These are phyloP conservation scores for Pseudomonodictys pantanalensis DNA, from an alignment of 495 filamentous ascomycete species.

Conservation along the genomic window DNA sequence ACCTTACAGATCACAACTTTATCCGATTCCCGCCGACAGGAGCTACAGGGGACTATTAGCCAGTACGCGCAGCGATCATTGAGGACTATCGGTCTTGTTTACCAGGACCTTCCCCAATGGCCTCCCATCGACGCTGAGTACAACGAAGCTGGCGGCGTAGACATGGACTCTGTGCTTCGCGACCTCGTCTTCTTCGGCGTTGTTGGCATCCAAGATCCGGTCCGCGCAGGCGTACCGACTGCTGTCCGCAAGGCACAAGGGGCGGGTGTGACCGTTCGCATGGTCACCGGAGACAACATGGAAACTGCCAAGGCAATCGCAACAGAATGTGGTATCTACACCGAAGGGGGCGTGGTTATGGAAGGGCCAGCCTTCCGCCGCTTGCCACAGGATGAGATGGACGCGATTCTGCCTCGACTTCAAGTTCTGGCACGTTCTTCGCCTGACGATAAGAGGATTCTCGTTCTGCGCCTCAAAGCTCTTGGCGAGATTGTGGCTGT, in stretches of 20 bases:
- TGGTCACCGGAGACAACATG: slow-evolving; percentile 6
- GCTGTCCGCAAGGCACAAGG: slow-evolving; percentile 4
- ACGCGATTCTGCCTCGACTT: slow-evolving; percentile 67
- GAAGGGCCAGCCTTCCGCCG: slow-evolving; percentile 83
- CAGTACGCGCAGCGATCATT: slow-evolving; percentile 19
- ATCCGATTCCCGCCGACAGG: neutral
- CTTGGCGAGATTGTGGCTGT: slow-evolving; percentile 78
- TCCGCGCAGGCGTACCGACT: neutral
- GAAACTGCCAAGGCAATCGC: slow-evolving; percentile 2
- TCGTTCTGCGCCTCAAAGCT: slow-evolving; percentile 71
- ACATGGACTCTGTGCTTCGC: slow-evolving; percentile 22
- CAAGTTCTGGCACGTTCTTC: slow-evolving; percentile 84
- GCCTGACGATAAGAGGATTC: slow-evolving; percentile 81
- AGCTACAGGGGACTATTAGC: slow-evolving; percentile 4
- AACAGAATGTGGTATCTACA: neutral
- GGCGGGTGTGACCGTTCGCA: slow-evolving; percentile 2
- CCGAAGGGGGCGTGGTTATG: slow-evolving; percentile 54
- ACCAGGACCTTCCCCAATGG: slow-evolving; percentile 26
- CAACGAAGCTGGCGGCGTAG: slow-evolving; percentile 62
- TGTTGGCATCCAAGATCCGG: slow-evolving; percentile 47
- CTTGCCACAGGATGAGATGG: slow-evolving; percentile 66
- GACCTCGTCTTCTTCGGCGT: slow-evolving; percentile 71
- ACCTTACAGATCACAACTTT: neutral
- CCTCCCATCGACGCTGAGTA: slow-evolving; percentile 17
- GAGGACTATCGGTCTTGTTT: slow-evolving; percentile 26